Evolutionary conservation across 768 basidiomycete species (phyloP).

Genomic region (Brasilioporus rufonigricans): DNA sequence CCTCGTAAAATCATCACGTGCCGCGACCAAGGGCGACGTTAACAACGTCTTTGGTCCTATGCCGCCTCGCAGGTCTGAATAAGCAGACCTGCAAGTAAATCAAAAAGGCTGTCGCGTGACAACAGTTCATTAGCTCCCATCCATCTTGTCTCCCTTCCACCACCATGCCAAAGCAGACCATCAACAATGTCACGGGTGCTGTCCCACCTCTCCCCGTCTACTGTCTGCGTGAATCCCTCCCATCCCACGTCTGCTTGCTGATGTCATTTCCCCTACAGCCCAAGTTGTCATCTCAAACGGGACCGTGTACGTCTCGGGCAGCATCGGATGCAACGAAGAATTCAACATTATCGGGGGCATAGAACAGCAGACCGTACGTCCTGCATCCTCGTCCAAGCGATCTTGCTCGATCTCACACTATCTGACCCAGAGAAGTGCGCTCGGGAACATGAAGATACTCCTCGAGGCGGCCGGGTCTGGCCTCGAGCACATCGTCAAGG

Average conservation of each 20-base stretch:
- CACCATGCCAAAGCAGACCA: constrained; percentile 29
- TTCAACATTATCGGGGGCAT: constrained; percentile 37
- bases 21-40: too few relatives aligned
- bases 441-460: constrained; percentile 38
- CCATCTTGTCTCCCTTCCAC: not conserved
- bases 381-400: not conserved
- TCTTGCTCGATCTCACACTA: not conserved
- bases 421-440: constrained; percentile 32
- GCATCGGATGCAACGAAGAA: constrained; percentile 35
- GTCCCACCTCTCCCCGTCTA: constrained; percentile 34
- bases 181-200: constrained; percentile 29
- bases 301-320: constrained; percentile 41
- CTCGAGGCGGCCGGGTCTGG: constrained; percentile 38
- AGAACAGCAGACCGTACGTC: constrained; percentile 37
- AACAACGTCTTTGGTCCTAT: too few relatives aligned
- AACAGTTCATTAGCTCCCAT: too few relatives aligned
- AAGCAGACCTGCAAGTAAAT: too few relatives aligned
- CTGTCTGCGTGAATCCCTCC: constrained; percentile 20
- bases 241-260: not conserved
- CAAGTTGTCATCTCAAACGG: constrained; percentile 37
- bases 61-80: too few relatives aligned
- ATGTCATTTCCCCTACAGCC: constrained; percentile 19
- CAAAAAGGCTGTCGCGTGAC: too few relatives aligned
- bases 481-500: constrained; percentile 39
- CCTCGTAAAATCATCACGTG: too few relatives aligned